phyloP scores from a whole-genome alignment of 2,329 filamentous ascomycete species.

The Neofusicoccum sp. region DNA sequence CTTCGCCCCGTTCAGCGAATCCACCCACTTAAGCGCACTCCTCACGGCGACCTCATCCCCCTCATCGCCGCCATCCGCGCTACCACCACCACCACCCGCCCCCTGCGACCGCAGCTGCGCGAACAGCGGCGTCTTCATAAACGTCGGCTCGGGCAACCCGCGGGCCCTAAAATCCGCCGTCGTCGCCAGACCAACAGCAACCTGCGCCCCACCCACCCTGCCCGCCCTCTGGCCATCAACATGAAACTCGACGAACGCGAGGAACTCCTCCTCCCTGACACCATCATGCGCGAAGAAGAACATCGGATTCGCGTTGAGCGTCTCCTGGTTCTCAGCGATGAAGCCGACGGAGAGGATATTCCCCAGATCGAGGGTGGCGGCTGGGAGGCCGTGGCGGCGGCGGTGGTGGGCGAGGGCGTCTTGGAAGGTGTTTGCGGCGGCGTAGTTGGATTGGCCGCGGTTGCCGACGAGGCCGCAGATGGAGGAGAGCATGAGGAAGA shows the following conservation, averaged over 20 bases:
- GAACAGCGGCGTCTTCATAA: conserved; percentile 14
- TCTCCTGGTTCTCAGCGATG: not conserved
- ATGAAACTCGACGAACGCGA: conserved; percentile 23
- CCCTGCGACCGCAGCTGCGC: conserved; percentile 18
- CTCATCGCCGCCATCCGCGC: not conserved
- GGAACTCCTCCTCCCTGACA: conserved; percentile 23
- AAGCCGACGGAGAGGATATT: conserved; percentile 26
- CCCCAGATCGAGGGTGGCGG: conserved; percentile 22
- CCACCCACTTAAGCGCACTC: conserved; percentile 15
- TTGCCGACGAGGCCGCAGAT: conserved; percentile 20
- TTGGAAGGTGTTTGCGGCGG: conserved; percentile 29
- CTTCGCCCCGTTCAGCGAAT: not conserved
- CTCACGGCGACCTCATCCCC: not conserved
- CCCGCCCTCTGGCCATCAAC: conserved; percentile 20
- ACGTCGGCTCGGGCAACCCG: conserved; percentile 22
- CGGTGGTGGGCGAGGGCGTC: conserved; percentile 28
- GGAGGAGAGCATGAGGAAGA: conserved; percentile 28
- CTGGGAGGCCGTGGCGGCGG: conserved; percentile 20
- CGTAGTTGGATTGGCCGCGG: conserved; percentile 28
- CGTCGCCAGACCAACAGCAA: conserved; percentile 23
- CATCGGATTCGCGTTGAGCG: not conserved
- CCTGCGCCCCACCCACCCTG: conserved; percentile 19
- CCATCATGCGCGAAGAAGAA: conserved; percentile 18
- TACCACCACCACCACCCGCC: not conserved
- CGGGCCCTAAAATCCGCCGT: conserved; percentile 22